These are phyloP conservation scores for Anisodus tanguticus DNA, from an alignment of 257 asterid genomes.

Conservation along the genomic window DNA sequence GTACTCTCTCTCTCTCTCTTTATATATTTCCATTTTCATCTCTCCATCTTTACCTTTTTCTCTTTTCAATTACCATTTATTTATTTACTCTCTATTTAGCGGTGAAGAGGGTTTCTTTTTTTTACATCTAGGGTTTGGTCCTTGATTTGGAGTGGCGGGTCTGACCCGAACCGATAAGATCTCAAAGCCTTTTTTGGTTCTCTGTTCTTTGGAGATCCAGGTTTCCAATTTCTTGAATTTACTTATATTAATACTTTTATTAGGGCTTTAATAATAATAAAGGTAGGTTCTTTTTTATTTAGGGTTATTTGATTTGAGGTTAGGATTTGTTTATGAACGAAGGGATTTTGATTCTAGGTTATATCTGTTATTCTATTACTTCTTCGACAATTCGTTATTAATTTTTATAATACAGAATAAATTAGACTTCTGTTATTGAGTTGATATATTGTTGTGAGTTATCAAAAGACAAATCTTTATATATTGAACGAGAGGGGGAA, in stretches of 20 bases:
- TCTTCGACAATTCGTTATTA: not conserved
- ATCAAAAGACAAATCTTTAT: not conserved
- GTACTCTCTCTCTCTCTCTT: conserved; percentile 43
- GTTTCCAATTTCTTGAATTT: conserved; percentile 28
- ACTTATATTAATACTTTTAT: not conserved
- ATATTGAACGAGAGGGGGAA: conserved; percentile 6
- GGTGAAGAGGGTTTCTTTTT: not conserved
- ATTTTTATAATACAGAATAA: not conserved
- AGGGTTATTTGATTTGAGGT: conserved; percentile 33
- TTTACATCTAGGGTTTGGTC: conserved; percentile 10
- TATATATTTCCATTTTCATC: conserved; percentile 19
- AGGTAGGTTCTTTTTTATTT: conserved; percentile 23
- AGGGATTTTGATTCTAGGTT: conserved; percentile 29
- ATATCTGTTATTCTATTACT: conserved; percentile 13
- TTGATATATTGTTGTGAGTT: not conserved
- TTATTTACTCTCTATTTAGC: conserved; percentile 11
- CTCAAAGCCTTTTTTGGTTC: not conserved
- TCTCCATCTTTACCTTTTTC: conserved; percentile 34
- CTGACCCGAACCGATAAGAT: conserved; percentile 32
- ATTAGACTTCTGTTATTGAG: not conserved
- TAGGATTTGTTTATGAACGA: conserved; percentile 35
- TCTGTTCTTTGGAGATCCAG: conserved; percentile 19
- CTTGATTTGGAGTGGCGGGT: conserved; percentile 48
- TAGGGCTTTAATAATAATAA: conserved; percentile 42
- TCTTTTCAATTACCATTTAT: conserved; percentile 11